Base-by-base conservation (phyloP, 306 rosid species). In the Castanea mollissima region DNA sequence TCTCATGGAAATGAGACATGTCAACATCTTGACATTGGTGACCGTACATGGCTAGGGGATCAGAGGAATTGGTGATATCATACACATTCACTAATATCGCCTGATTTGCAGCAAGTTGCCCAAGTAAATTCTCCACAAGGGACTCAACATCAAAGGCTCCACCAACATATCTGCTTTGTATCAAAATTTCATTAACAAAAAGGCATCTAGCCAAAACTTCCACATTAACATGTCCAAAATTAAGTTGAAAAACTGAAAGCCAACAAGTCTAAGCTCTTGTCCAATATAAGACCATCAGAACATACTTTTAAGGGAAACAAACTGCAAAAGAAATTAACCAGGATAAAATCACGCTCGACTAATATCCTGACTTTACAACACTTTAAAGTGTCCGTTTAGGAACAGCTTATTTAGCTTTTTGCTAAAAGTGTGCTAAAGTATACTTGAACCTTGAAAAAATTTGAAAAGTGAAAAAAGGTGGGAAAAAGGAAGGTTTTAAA, bases 91-190 rank as follows among this genome's bases (percentile, higher is more conserved):
- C 99, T 90, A 93, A 90, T 78, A 96, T 89, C 18, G 90, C 98
- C 76, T 96, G 96, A 81, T 93, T 85, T 57, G 96, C 99, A 59
- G 98, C 98, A 80, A 96, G 98, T 84, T 96, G 99, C 75, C 99
- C 94, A 1, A 96, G 99, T 78, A 96, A 90, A 89, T 93, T 93
- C 88, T 96, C 99, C 88, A 96, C 99, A 0, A 96, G 98, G 76
- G 98, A 89, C 88, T 96, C 98, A 29, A 96, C 93, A 75, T 96
- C 99, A 87, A 96, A 96, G 82, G 99, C 90, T 74, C 99, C 99
- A 69, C 99, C 99, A 60, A 96, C 86, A 76, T 89, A 96, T 75
- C 99, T 96, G 94, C 72, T 76, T 71, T 51, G 83, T 63, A 74
- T 69, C 57, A 81, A 32, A 84, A 80, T 38, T 46, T 75, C 56